Evolutionary conservation across 352 stramenopile genomes (phyloP).

Genomic region (Phytophthora idaei): DNA sequence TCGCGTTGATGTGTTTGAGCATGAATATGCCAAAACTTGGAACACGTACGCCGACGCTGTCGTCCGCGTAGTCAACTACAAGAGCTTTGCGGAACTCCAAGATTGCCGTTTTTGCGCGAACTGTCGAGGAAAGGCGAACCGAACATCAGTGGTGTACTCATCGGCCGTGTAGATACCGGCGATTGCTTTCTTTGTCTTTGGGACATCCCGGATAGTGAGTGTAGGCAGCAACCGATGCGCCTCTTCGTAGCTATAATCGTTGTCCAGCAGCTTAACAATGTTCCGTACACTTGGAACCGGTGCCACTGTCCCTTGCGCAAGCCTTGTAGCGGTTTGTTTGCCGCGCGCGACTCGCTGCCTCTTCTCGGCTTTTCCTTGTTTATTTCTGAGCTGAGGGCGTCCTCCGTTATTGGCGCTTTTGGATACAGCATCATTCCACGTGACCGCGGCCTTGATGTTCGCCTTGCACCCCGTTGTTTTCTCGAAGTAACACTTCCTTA

Average conservation of each 20-base stretch:
- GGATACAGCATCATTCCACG: not conserved
- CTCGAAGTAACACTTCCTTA: too few species aligned
- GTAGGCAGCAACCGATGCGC: not conserved
- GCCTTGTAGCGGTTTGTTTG: not conserved
- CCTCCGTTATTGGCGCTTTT: constrained; percentile 1
- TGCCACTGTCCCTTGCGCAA: constrained; percentile 5
- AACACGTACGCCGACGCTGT: not conserved
- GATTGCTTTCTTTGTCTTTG: constrained; percentile 7
- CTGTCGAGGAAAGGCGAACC: constrained; percentile 1
- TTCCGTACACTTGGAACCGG: constrained; percentile 6
- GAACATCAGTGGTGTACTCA: not conserved
- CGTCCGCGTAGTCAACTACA: not conserved
- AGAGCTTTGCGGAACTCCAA: not conserved
- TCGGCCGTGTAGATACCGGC: not conserved
- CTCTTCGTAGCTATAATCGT: not conserved
- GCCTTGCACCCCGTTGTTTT: not conserved
- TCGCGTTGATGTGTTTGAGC: not conserved
- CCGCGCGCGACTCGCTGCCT: not conserved
- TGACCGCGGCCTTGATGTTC: not conserved
- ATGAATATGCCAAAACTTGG: not conserved
- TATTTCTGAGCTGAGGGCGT: constrained; percentile 1
- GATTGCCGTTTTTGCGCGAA: constrained; percentile 4
- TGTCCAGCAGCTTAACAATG: constrained; percentile 1
- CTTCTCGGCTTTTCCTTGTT: not conserved
- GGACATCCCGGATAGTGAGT: not conserved